Evolutionary conservation across 2,329 filamentous ascomycete species (phyloP), one percentile per base, ranked within the genome.

Genomic region (Verticillium nubilum): DNA sequence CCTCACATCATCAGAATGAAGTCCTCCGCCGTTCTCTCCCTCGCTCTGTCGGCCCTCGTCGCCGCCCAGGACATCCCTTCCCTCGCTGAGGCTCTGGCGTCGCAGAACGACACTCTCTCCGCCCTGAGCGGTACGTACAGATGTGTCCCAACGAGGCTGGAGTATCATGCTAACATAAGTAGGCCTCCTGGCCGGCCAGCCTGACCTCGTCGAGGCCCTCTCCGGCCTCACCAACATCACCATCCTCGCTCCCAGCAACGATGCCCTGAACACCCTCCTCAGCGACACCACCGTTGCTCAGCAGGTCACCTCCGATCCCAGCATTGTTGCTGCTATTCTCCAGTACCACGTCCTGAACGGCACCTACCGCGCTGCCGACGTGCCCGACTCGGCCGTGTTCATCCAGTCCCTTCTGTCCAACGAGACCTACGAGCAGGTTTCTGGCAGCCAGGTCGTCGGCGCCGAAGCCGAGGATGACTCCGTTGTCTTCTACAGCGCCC

Each of bases 301-400:
- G 19, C 64, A 67, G 2, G 52, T 56, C 5, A 50, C 65, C 54
- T 54, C 64, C 4, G 57, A 66, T 52, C 56, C 65, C 5, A 63
- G 59, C 9, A 63, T 66, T 26, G 25, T 73, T 7, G 35, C 62
- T 7, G 79, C 79, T 2, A 66, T 85, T 15, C 69, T 87, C 12
- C 71, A 70, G 54, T 87, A 87, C 68, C 84, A 87, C 66, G 76
- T 86, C 19, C 67, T 86, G 13, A 80, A 81, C 60, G 83, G 82
- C 33, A 78, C 74, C 1, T 76, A 80, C 65, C 67, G 62, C n/a
- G 63, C 66, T n/a, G 64, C 65, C 1, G 62, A 58, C 60, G 66
- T 72, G 52, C 61, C 59, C n/a, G 27, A 31, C 13, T 25, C 31
- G 35, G 62, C 73, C 0, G 59, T 67, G 3, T 75, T 78, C 52